Conservation (phyloP, 2,329 filamentous ascomycete genomes). For the Lachnellula suecica region DNA sequence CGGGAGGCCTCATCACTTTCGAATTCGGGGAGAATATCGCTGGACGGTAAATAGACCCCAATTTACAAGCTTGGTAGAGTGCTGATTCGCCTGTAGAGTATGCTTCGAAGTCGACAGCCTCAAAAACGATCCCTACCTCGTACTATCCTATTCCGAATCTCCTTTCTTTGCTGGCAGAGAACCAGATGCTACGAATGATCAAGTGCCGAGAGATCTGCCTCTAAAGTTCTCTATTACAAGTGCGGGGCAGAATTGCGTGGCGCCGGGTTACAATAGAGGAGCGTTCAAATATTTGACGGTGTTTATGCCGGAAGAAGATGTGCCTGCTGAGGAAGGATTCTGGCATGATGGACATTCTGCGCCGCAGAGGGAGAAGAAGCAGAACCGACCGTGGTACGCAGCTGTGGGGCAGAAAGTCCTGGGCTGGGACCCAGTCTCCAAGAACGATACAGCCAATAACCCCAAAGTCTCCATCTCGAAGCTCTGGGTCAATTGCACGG, state of each 20-base stretch:
- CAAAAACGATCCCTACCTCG: constrained; percentile 32
- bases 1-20: constrained; percentile 37
- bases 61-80: neutral
- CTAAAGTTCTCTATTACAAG: constrained; percentile 30
- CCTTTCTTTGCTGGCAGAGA: constrained; percentile 34
- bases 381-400: constrained; percentile 12
- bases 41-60: constrained; percentile 33
- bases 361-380: constrained; percentile 1
- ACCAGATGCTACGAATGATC: constrained; percentile 36
- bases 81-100: constrained; percentile 26
- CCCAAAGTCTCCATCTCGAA: constrained; percentile 34
- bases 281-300: constrained; percentile 42
- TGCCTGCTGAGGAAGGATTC: constrained; percentile 20
- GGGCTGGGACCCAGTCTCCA: constrained; percentile 4
- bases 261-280: constrained; percentile 35
- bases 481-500: constrained; percentile 40
- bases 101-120: constrained; percentile 35
- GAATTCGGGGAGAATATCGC: constrained; percentile 42
- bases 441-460: constrained; percentile 15
- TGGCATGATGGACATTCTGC: constrained; percentile 20
- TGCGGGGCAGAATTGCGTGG: constrained; percentile 36
- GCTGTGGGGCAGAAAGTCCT: constrained; percentile 19
- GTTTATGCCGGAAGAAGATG: constrained; percentile 28
- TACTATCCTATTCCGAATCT: constrained; percentile 38
- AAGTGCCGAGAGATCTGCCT: constrained; percentile 33